Evolutionary conservation across 345 rosid species (phyloP).

Genomic region (Microthlaspi erraticum): DNA sequence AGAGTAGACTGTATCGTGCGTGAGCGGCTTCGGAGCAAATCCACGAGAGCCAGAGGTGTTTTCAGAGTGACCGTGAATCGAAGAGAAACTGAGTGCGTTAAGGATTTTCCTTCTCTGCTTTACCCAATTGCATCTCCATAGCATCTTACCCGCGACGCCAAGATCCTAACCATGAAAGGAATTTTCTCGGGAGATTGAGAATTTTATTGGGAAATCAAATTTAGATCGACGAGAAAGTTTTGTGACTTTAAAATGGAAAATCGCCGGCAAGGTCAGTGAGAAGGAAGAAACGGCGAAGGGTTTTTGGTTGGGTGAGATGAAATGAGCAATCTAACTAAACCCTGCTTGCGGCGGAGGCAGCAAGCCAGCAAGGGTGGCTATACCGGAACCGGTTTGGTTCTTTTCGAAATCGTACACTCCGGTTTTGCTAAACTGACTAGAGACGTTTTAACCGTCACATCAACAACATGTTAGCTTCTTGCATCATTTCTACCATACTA

Average conservation of each 20-base stretch:
- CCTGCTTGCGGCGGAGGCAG: constrained; percentile 32
- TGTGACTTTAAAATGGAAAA: neutral
- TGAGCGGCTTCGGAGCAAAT: constrained; percentile 38
- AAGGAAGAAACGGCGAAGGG: constrained; percentile 23
- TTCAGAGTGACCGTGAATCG: constrained; percentile 25
- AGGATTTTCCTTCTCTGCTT: constrained; percentile 42
- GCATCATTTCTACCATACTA: no score
- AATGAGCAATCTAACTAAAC: constrained; percentile 1
- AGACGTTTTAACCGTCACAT: no score
- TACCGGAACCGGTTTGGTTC: constrained; percentile 33
- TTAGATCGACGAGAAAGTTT: constrained; percentile 19
- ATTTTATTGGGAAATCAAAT: constrained; percentile 2
- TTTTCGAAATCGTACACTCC: constrained; percentile 4
- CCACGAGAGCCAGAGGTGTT: neutral
- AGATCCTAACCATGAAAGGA: constrained; percentile 38
- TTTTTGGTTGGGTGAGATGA: constrained; percentile 14
- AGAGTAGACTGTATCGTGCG: constrained; percentile 56
- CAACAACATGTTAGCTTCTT: no score
- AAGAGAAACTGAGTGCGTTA: constrained; percentile 35
- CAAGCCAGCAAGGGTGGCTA: neutral
- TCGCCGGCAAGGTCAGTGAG: constrained; percentile 5
- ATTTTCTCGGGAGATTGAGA: neutral
- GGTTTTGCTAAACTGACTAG: constrained; percentile 6
- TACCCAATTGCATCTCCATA: constrained; percentile 51
- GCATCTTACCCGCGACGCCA: constrained; percentile 40